Evolutionary conservation across 257 asterid genomes (phyloP).

Genomic region (Solanum chilense): DNA sequence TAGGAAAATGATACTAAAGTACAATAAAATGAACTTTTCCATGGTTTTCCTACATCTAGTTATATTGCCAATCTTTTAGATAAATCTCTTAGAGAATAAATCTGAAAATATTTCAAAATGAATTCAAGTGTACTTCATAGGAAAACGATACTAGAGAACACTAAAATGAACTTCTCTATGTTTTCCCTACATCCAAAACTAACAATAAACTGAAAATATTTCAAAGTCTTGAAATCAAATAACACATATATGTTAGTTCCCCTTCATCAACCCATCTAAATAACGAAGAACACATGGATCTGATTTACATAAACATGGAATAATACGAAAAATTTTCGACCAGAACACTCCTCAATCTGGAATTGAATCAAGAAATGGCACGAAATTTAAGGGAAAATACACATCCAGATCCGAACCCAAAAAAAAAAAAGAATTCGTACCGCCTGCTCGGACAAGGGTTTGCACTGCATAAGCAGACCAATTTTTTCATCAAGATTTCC

Average conservation of each 20-base stretch:
- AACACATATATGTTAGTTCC: not conserved
- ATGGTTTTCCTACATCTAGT: not conserved
- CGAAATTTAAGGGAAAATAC: not conserved
- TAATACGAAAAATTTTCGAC: not conserved
- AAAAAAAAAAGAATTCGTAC: not conserved
- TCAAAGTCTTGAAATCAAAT: not conserved
- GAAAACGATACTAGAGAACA: not conserved
- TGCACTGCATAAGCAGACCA: conserved; percentile 79
- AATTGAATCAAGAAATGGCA: not conserved
- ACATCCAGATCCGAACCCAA: not conserved
- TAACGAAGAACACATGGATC: not conserved
- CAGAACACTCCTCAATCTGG: not conserved
- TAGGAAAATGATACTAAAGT: not conserved
- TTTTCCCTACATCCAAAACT: not conserved
- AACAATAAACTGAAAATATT: not conserved
- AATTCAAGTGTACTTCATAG: not conserved
- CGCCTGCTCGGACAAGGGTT: conserved; percentile 74
- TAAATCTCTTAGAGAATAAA: no score
- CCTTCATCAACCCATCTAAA: not conserved
- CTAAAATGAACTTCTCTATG: not conserved
- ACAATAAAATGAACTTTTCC: not conserved
- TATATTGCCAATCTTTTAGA: not conserved
- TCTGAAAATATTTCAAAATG: not conserved
- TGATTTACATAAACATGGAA: not conserved
- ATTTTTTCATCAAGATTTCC: conserved; percentile 67